Percentiles rank a stretch among this genome's conserved stretches.
These are phyloP conservation scores for Boletellus sp. DNA, from an alignment of 768 basidiomycete species.

Conservation along the genomic window DNA sequence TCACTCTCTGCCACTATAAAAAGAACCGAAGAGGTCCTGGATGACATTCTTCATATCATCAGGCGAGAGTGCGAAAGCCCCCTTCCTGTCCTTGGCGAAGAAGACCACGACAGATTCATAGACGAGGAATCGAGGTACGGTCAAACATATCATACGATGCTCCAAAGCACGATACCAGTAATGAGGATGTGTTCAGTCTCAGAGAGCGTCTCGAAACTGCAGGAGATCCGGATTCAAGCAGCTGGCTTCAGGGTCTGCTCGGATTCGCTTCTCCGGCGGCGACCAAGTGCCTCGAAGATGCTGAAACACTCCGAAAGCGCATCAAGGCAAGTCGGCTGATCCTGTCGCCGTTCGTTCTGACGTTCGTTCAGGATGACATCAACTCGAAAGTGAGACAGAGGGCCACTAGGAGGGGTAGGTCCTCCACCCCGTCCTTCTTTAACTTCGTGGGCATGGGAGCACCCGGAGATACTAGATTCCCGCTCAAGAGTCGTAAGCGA, in stretches of 20 bases:
- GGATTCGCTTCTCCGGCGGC: constrained; percentile 6
- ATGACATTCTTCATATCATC: not conserved
- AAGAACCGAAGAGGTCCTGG: not conserved
- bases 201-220: not conserved
- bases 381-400: not conserved
- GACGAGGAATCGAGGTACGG: constrained; percentile 8
- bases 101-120: constrained; percentile 1
- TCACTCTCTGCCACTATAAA: not conserved
- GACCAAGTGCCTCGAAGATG: not conserved
- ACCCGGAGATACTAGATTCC: not conserved
- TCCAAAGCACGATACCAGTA: not conserved
- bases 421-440: not conserved
- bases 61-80: not conserved
- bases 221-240: not conserved
- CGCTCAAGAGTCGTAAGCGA: not conserved
- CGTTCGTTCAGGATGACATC: constrained; percentile 3
- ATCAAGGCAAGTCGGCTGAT: constrained; percentile 1
- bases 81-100: constrained; percentile 1
- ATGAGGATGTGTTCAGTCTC: constrained; percentile 1
- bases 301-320: constrained; percentile 2
- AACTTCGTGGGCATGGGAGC: not conserved
- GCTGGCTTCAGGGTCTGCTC: not conserved
- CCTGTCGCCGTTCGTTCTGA: not conserved
- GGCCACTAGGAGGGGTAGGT: not conserved
- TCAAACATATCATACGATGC: not conserved